Evolutionary conservation across 2,329 filamentous ascomycete genomes (phyloP), one percentile per base, ranked within the genome.

Genomic region (Talaromyces islandicus): DNA sequence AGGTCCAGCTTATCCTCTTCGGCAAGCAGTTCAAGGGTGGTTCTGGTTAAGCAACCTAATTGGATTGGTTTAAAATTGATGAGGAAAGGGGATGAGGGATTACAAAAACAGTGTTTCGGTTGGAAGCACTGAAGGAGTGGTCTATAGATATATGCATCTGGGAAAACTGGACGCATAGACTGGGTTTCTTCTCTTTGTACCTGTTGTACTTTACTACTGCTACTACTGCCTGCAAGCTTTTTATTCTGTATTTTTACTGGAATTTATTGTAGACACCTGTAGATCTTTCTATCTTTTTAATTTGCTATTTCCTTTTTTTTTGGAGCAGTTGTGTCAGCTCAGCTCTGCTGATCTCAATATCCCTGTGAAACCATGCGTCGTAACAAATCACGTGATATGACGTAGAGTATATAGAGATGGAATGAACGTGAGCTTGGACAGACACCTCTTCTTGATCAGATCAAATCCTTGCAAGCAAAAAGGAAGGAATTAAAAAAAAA

Each of bases 1-100:
- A 97, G 88, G 91, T 91, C 81, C 94, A 99, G 90, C 88, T 99
- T 80, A 83, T 99, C 81, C 83, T 99, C 82, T 99, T 99, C 91
- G 94, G 94, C 82, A 97, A 99, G 92, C 91, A 92, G 86, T 99
- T 92, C 92, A 96, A 95, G 81, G 71, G 66, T 64, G 70, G 71
- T 63, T 71, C 68, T 64, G 70, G 69, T 60, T 75, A 73, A 69
- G 67, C 65, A 41, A 25, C 7, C 54, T 41, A 38, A 24, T 7
- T 29, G 25, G 48, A 52, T 17, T 19, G 7, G 30, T n/a, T 55
- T n/a, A 21, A 35, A 21, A n/a, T 53, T 19, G 17, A 58, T 51
- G 38, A 58, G 52, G 17, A 35, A 48, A 48, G 52, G 46, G 41
- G 58, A 51, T 24, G 32, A 50, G 54, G 56, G 27, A 19, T 17